Evolutionary conservation across 352 stramenopile species (phyloP).

Genomic region (Globisporangium yorkense): DNA sequence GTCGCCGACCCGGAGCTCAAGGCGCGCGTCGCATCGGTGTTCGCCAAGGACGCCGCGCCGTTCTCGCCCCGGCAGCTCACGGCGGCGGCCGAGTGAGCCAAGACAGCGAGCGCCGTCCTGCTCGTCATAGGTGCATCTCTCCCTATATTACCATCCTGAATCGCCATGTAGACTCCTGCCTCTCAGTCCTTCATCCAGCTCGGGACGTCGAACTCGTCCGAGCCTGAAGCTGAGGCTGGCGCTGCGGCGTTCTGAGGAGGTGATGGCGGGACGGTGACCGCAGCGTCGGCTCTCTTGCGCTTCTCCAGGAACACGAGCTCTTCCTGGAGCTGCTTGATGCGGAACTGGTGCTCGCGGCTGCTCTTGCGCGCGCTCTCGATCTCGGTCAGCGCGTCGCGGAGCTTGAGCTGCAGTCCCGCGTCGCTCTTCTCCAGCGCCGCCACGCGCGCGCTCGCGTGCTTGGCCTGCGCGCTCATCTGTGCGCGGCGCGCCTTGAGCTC

Average conservation of each 20-base stretch:
- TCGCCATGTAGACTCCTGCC: not conserved
- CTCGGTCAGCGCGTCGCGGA: conserved; percentile 34
- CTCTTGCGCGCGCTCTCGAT: conserved; percentile 44
- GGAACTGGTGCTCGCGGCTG: conserved; percentile 53
- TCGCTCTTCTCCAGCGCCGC: conserved; percentile 30
- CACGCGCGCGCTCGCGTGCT: conserved; percentile 40
- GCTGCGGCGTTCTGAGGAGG: not conserved
- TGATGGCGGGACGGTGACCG: not conserved
- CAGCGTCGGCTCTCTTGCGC: conserved; percentile 17
- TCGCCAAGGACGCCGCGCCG: conserved; percentile 15
- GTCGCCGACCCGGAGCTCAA: conserved; percentile 27
- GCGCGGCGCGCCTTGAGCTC: conserved; percentile 39
- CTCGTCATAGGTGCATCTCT: not conserved
- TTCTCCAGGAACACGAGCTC: conserved; percentile 61
- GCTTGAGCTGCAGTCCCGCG: conserved; percentile 22
- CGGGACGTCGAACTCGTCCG: conserved; percentile 20
- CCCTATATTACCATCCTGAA: not conserved
- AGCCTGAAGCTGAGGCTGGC: not conserved
- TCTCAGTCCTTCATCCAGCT: conserved; percentile 39
- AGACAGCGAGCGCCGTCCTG: too few species aligned
- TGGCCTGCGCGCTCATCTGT: conserved; percentile 38
- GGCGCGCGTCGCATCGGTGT: conserved; percentile 28
- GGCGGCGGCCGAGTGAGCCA: conserved; percentile 1
- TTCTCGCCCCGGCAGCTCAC: conserved; percentile 23
- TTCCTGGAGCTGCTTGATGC: conserved; percentile 63